Percentiles rank a stretch among this genome's conserved stretches.
Conservation (phyloP, 2,329 filamentous ascomycete genomes). For the Penicillium sp. region DNA sequence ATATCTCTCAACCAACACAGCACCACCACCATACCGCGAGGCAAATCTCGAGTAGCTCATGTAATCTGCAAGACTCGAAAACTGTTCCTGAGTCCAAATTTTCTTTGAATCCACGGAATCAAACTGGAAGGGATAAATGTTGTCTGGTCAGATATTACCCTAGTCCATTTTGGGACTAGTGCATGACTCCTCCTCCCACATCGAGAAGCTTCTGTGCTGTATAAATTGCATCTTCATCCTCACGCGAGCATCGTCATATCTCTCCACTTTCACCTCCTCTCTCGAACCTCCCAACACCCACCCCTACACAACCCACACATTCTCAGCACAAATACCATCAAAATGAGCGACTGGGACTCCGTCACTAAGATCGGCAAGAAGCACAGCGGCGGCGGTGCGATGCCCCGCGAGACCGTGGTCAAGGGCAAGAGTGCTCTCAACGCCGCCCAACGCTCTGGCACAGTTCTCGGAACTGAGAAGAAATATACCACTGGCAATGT, state of each 20-base stretch:
- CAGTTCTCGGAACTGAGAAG: constrained; percentile 81
- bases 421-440: constrained; percentile 80
- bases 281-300: constrained; percentile 2
- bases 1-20: neutral
- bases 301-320: neutral
- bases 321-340: constrained; percentile 18
- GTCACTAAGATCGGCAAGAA: constrained; percentile 93
- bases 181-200: constrained; percentile 18
- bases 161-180: constrained; percentile 17
- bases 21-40: too few species aligned
- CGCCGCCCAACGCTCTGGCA: constrained; percentile 75
- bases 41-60: too few species aligned
- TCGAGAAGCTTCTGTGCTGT: constrained; percentile 39
- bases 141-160: neutral
- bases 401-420: constrained; percentile 77
- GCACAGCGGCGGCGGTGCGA: constrained; percentile 56
- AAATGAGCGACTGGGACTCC: constrained; percentile 76
- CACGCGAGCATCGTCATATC: constrained; percentile 28
- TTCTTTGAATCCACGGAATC: too few species aligned
- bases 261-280: constrained; percentile 6
- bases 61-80: too few species aligned
- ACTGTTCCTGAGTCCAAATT: too few species aligned
- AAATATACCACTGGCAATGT: constrained; percentile 73
- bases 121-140: too few species aligned
- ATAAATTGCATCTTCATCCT: constrained; percentile 33